Conservation (phyloP, 1,284 basidiomycete species). For the Peniophora sp. region DNA sequence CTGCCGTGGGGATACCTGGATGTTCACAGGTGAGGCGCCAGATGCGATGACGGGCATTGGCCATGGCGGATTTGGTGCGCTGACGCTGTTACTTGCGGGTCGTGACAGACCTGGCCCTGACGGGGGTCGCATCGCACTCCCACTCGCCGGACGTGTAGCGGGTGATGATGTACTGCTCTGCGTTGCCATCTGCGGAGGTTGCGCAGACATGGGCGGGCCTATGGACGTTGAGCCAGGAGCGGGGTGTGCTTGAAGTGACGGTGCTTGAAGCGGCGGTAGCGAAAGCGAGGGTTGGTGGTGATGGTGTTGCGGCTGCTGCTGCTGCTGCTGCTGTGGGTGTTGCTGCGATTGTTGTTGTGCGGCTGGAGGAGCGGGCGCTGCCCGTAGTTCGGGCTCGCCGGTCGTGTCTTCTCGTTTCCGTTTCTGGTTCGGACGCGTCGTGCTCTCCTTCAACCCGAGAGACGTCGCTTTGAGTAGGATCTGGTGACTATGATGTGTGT, state of each 20-base stretch:
- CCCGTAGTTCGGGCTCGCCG: conserved; percentile 6
- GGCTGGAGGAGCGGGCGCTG: conserved; percentile 3
- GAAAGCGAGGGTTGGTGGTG: conserved; percentile 5
- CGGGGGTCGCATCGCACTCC: conserved; percentile 1
- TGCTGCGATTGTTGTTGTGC: conserved; percentile 7
- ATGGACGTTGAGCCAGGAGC: too few species aligned
- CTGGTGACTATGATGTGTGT: conserved; percentile 46
- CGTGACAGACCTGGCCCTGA: neutral
- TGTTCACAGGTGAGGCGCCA: too few species aligned
- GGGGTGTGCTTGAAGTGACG: too few species aligned
- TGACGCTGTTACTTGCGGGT: too few species aligned
- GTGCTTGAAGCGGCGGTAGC: conserved; percentile 8
- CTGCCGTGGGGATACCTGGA: too few species aligned
- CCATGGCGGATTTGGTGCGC: too few species aligned
- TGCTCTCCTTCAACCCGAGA: conserved; percentile 67
- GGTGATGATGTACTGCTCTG: neutral
- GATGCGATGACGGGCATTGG: conserved; percentile 31
- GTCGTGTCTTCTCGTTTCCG: conserved; percentile 44
- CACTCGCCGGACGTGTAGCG: neutral
- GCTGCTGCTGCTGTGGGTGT: conserved; percentile 17
- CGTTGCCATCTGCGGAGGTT: neutral
- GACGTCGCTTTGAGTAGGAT: conserved; percentile 70
- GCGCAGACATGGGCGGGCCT: too few species aligned
- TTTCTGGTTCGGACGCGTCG: conserved; percentile 49
- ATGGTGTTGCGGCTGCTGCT: conserved; percentile 7